Evolutionary conservation across 2,329 filamentous ascomycete genomes (phyloP).

Genomic region (Colletotrichum musae): DNA sequence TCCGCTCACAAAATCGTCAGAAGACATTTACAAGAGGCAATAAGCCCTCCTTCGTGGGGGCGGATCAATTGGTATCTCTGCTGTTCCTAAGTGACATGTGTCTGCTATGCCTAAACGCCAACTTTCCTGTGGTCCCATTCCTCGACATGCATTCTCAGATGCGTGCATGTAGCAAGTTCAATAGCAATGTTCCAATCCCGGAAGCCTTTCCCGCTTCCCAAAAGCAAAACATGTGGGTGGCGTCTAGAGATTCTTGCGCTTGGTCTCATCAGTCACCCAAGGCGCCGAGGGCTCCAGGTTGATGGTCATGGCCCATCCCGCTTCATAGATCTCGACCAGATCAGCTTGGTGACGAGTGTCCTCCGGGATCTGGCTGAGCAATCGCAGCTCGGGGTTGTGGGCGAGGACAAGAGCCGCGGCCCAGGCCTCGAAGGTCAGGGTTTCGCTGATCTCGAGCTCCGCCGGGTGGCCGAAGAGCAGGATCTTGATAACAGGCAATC

Average conservation of each 20-base stretch:
- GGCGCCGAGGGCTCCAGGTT: conserved; percentile 16
- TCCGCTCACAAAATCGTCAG: too few species aligned
- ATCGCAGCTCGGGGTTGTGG: not conserved
- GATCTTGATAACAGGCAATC: conserved; percentile 22
- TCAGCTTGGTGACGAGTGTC: not conserved
- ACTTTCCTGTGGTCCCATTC: too few species aligned
- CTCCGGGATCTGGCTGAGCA: not conserved
- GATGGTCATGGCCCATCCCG: not conserved
- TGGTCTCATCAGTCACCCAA: not conserved
- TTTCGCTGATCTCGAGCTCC: not conserved
- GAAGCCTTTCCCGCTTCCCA: not conserved
- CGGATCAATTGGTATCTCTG: too few species aligned
- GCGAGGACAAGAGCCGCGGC: not conserved
- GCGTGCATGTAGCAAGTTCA: too few species aligned
- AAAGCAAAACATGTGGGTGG: not conserved
- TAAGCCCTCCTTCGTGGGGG: not conserved
- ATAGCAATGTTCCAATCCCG: not conserved
- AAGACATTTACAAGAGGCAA: not conserved
- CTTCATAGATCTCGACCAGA: not conserved
- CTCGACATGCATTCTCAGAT: too few species aligned
- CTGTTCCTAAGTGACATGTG: too few species aligned
- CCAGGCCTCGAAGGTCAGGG: not conserved
- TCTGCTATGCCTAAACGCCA: too few species aligned
- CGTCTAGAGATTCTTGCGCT: not conserved
- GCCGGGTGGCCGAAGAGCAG: conserved; percentile 23